Evolutionary conservation across 306 rosid genomes (phyloP), one percentile per base, ranked within the genome.

Genomic region (Urtica urens): DNA sequence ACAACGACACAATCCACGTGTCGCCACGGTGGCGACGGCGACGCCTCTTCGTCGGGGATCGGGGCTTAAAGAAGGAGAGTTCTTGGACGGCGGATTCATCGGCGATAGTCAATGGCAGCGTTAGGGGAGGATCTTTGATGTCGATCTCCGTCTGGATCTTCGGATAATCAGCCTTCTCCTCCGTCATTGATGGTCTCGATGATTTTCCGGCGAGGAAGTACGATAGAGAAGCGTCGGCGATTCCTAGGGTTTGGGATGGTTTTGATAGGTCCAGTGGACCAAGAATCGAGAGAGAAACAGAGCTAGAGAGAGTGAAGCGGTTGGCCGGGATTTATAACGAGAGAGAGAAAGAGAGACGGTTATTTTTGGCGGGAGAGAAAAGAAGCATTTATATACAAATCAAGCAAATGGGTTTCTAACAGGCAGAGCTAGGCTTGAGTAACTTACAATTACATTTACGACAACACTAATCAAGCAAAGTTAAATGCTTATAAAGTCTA

Each of bases 1-100:
- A 72, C 68, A 90, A 74, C 2, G 97, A 81, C 42, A 84, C 69
- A 34, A 90, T 58, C 95, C 97, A 84, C 3, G 94, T 79, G 64
- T 90, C 99, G 2, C 70, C 64, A 10, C 38, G 61, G 1, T 77
- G 57, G 7, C 78, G 60, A 35, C 72, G 69, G 16, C 71, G 62
- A 4, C 57, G 61, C 11, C 0, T 4, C 40, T 14, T 7, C 7
- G 43, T 50, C 30, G 22, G 83, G 46, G 64, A 59, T 22, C 39
- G 78, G 53, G 59, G 66, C 59, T 66, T 15, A 47, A 62, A 62
- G 53, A 62, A 62, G 53, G 53, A 52, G 37, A 50, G 14, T 46
- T 26, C 18, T 45, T 20, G 18, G 11, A 13, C 3, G n/a, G 17
- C 0, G 46, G 24, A 3, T 11, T 45, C 14, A 20, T 67, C 74